A percentile compares a stretch with the other conserved stretches of the same genome.
Evolutionary conservation across 805 yeast genomes (phyloP).

Genomic region (Yamadazyma sp.): DNA sequence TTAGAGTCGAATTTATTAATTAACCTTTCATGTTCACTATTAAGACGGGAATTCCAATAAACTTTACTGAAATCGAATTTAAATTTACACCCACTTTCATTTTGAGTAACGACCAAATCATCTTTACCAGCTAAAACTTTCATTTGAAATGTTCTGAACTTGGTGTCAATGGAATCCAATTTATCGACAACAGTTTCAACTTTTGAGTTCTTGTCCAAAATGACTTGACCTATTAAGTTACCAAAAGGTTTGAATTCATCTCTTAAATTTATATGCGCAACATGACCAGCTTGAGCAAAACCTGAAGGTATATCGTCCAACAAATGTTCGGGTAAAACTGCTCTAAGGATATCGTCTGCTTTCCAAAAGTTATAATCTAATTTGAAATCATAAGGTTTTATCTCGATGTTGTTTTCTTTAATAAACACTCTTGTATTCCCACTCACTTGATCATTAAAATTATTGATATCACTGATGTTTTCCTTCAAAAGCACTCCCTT

Average conservation of each 20-base stretch:
- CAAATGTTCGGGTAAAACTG: conserved; percentile 71
- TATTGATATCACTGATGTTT: conserved; percentile 16
- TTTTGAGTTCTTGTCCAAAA: conserved; percentile 80
- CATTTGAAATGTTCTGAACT: conserved; percentile 91
- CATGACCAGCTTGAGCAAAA: conserved; percentile 90
- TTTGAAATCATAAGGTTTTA: conserved; percentile 51
- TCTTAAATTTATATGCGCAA: conserved; percentile 86
- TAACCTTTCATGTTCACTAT: conserved; percentile 88
- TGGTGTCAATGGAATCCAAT: conserved; percentile 79
- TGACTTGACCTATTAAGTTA: conserved; percentile 79
- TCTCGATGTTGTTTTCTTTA: conserved; percentile 41
- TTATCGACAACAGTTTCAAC: conserved; percentile 90
- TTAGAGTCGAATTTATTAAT: conserved; percentile 59
- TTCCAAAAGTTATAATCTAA: conserved; percentile 82
- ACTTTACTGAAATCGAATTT: conserved; percentile 89
- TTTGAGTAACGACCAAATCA: conserved; percentile 76
- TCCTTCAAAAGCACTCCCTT: conserved; percentile 65
- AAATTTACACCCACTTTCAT: conserved; percentile 82
- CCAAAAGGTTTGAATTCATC: conserved; percentile 84
- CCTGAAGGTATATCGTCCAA: conserved; percentile 82
- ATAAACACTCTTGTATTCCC: conserved; percentile 44
- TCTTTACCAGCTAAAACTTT: conserved; percentile 85
- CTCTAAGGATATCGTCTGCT: conserved; percentile 76
- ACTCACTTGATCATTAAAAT: conserved; percentile 28
- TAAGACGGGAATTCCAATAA: conserved; percentile 95